Evolutionary conservation across 129 eudicot species (phyloP).

Genomic region (Flaveria brownii): DNA sequence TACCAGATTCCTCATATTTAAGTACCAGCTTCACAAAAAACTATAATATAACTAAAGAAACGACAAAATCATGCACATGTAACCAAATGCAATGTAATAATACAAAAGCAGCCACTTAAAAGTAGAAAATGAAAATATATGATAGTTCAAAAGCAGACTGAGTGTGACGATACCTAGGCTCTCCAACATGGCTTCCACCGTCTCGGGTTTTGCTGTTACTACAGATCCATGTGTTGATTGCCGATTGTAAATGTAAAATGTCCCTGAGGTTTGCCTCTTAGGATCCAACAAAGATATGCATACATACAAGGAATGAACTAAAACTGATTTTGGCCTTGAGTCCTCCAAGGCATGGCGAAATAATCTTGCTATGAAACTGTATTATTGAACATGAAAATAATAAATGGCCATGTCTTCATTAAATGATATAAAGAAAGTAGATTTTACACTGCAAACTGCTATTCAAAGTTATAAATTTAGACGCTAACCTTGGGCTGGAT

Average conservation of each 20-base stretch:
- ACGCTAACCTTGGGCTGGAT: constrained; percentile 86
- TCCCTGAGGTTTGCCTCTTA: constrained; percentile 70
- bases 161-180: constrained; percentile 56
- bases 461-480: constrained; percentile 11
- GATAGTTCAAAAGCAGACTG: neutral
- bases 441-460: neutral
- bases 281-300: constrained; percentile 92
- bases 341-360: constrained; percentile 85
- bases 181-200: constrained; percentile 92
- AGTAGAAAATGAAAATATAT: neutral
- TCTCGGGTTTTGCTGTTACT: constrained; percentile 65
- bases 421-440: neutral
- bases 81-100: neutral
- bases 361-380: constrained; percentile 78
- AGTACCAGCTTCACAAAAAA: constrained; percentile 16
- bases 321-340: constrained; percentile 81
- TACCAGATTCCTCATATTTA: constrained; percentile 6
- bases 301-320: constrained; percentile 77
- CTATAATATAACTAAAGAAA: neutral
- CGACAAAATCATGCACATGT: constrained; percentile 5
- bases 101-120: neutral
- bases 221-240: constrained; percentile 65
- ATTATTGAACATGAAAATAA: constrained; percentile 21
- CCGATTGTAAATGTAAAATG: constrained; percentile 64
- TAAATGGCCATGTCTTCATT: constrained; percentile 4